Percentiles rank a stretch among this genome's conserved stretches.
Conservation (phyloP, 1,139 yeast genomes). For the Kurtzmaniella quercitrusa region DNA sequence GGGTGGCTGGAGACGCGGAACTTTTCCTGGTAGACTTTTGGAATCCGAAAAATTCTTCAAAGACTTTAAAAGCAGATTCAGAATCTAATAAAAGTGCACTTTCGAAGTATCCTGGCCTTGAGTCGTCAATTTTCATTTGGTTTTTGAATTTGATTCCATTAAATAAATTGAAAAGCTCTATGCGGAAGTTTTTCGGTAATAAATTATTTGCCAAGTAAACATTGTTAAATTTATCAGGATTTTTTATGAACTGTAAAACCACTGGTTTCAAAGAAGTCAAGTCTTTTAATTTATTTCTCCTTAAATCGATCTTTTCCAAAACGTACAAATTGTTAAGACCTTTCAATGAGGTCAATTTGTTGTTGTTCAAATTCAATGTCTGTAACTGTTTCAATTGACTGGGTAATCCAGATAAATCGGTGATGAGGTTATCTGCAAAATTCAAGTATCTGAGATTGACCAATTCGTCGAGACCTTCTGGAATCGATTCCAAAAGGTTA, state of each 20-base stretch:
- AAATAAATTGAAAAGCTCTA: conserved; percentile 50
- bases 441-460: conserved; percentile 50
- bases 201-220: conserved; percentile 43
- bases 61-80: conserved; percentile 40
- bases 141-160: conserved; percentile 52
- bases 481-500: conserved; percentile 47
- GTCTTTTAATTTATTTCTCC: conserved; percentile 46
- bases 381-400: conserved; percentile 38
- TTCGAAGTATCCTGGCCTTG: conserved; percentile 63
- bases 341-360: conserved; percentile 39
- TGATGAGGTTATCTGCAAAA: conserved; percentile 51
- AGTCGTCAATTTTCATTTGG: conserved; percentile 53
- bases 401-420: conserved; percentile 38
- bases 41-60: conserved; percentile 40
- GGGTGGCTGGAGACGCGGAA: background rate
- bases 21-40: conserved; percentile 11
- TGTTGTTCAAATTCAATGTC: conserved; percentile 53
- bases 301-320: conserved; percentile 53
- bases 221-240: conserved; percentile 26
- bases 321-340: conserved; percentile 46
- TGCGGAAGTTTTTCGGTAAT: conserved; percentile 45
- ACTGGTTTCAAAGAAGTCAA: conserved; percentile 30
- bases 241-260: conserved; percentile 31
- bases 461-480: conserved; percentile 50
- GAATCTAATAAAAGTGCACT: conserved; percentile 50